A percentile compares a stretch with the other conserved stretches of the same genome.
Conservation (phyloP, 2,329 filamentous ascomycete species). For the Trichoderma hamatum region DNA sequence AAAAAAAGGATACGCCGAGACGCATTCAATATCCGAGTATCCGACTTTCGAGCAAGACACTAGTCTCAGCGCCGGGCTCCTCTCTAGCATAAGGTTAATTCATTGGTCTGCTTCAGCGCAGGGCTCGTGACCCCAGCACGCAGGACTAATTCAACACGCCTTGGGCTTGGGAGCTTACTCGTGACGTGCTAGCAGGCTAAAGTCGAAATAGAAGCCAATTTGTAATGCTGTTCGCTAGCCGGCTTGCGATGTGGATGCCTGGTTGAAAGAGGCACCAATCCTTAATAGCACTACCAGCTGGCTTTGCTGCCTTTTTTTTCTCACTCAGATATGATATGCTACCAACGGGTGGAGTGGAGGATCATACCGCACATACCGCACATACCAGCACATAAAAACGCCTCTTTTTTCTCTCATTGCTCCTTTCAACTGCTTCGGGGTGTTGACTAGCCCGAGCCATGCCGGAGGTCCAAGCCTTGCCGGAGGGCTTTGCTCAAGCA, state of each 20-base stretch:
- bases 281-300: no score
- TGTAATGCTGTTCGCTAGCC: background rate
- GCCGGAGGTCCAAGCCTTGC: background rate
- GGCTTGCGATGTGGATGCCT: slow-evolving; percentile 8
- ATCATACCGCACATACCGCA: background rate
- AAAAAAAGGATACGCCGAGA: background rate
- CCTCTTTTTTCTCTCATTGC: background rate
- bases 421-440: background rate
- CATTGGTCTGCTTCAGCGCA: slow-evolving; percentile 15
- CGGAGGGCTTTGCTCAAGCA: slow-evolving; percentile 5
- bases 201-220: background rate
- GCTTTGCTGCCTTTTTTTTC: background rate
- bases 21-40: slow-evolving; percentile 2
- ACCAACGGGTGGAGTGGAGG: background rate
- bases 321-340: background rate
- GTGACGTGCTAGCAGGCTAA: background rate
- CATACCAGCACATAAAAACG: no score
- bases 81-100: slow-evolving; percentile 24
- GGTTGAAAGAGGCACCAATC: background rate
- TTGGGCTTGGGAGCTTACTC: background rate
- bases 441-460: no score
- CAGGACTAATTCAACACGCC: background rate
- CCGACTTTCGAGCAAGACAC: background rate
- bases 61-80: slow-evolving; percentile 11
- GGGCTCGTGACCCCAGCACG: slow-evolving; percentile 9